Base-by-base conservation (phyloP, 306 rosid genomes). In the Chamaecrista fasciculata region DNA sequence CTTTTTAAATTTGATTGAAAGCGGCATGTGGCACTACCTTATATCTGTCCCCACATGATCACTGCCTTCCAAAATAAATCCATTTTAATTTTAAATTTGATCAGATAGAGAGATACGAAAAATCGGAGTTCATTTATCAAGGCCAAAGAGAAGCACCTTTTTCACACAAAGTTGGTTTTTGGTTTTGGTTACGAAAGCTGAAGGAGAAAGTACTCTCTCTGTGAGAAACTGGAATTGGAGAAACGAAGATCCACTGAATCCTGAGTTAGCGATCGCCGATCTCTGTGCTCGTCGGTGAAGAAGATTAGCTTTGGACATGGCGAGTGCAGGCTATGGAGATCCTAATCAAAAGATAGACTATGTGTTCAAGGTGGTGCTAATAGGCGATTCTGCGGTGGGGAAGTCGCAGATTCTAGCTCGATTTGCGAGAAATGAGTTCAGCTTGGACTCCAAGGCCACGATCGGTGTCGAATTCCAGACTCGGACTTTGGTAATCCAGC, bases 401-500 rank as follows among this genome's bases (percentile, higher is more conserved):
- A 94, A 94, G 68, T 94, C 98, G 15, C 97, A 94, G 95, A 94
- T 94, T 37, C 81, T 94, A 2, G 96, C 98, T 2, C 74, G 97
- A 69, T 94, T 94, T 59, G 97, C 98, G 0, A 78, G 98, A 28
- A 86, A 94, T 55, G 98, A 94, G 98, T 94, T 94, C 84, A 94
- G 89, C 52, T 87, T 94, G 85, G 98, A 94, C 77, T 94, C 97
- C 0, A 94, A 90, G 79, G 96, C 98, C 60, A 94, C 98, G 11
- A 94, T 94, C 82, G 98, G 98, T 3, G 97, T 94, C 10, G 98
- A 94, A 92, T 94, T 94, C 63, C 97, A 94, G 83, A 94, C 98
- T 0, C 64, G 97, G 37, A 94, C 98, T 44, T 69, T 94, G 11
- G 82, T 94, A 61, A 88, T 94, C 72, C 82, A 88, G 77, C 96